A percentile compares a stretch with the other conserved stretches of the same genome.
phyloP scores from a whole-genome alignment of 768 basidiomycete species.

The Lactarius evosmus region DNA sequence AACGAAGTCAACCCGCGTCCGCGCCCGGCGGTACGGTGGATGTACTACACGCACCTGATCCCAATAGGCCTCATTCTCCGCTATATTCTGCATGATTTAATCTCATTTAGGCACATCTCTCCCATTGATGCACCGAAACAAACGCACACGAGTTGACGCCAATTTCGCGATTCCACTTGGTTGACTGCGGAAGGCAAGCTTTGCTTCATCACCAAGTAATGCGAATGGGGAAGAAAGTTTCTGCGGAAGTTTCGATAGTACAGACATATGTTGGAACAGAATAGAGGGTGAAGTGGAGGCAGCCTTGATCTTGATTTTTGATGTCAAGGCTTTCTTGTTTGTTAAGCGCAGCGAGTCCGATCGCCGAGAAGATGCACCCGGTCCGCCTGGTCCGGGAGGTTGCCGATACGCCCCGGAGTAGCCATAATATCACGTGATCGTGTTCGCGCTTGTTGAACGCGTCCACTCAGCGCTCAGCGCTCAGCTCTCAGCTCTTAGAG shows the following conservation, averaged over 20 bases:
- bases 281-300: background rate
- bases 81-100: slow-evolving; percentile 55
- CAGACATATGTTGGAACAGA: slow-evolving; percentile 28
- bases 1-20: background rate
- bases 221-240: slow-evolving; percentile 72
- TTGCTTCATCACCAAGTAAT: slow-evolving; percentile 81
- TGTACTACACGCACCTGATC: slow-evolving; percentile 59
- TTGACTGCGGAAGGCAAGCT: slow-evolving; percentile 83
- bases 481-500: background rate
- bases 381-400: background rate
- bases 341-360: background rate
- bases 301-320: background rate
- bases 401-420: background rate
- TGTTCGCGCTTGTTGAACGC: slow-evolving; percentile 9
- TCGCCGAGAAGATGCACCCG: background rate
- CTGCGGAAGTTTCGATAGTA: slow-evolving; percentile 73
- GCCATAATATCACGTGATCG: slow-evolving; percentile 15
- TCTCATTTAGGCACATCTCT: slow-evolving; percentile 11
- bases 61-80: slow-evolving; percentile 80
- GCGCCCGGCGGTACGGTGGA: background rate
- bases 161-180: slow-evolving; percentile 77
- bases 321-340: background rate
- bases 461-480: background rate
- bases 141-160: slow-evolving; percentile 65
- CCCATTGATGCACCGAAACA: background rate